phyloP scores from a whole-genome alignment of 768 basidiomycete species.

The Lentinula lateritia region DNA sequence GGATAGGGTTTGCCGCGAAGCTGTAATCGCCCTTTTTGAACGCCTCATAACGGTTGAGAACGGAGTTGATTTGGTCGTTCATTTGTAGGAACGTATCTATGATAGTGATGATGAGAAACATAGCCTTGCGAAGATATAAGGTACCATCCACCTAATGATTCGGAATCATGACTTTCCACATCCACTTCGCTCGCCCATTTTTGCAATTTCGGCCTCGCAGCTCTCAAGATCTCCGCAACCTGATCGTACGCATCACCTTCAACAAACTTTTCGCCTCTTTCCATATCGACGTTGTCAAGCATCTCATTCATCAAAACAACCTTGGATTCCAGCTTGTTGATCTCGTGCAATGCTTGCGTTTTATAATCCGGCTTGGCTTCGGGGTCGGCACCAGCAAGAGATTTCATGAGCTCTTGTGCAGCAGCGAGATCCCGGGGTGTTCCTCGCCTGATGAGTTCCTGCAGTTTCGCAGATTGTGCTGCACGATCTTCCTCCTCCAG shows the following conservation, averaged over 20 bases:
- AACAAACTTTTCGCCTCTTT: slow-evolving; percentile 72
- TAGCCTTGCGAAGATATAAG: not conserved
- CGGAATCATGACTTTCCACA: slow-evolving; percentile 83
- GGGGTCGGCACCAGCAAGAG: slow-evolving; percentile 90
- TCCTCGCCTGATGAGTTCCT: slow-evolving; percentile 93
- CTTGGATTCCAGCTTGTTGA: slow-evolving; percentile 92
- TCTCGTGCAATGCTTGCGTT: slow-evolving; percentile 80
- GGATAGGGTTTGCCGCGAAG: slow-evolving; percentile 63
- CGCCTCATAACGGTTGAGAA: slow-evolving; percentile 84
- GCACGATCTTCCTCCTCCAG: slow-evolving; percentile 93
- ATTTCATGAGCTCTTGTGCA: slow-evolving; percentile 97
- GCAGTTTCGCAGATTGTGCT: slow-evolving; percentile 96
- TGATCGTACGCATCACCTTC: slow-evolving; percentile 95
- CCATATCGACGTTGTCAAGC: slow-evolving; percentile 82
- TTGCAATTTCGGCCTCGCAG: slow-evolving; percentile 90
- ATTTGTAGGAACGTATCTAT: slow-evolving; percentile 90
- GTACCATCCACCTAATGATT: slow-evolving; percentile 64
- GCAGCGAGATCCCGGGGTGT: slow-evolving; percentile 93
- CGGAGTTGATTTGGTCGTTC: slow-evolving; percentile 96
- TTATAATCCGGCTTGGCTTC: slow-evolving; percentile 94
- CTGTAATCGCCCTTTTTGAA: slow-evolving; percentile 89
- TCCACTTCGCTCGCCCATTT: slow-evolving; percentile 97
- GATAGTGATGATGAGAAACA: not conserved
- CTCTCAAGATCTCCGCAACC: slow-evolving; percentile 76
- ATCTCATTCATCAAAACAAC: slow-evolving; percentile 96